Base-by-base conservation (phyloP, 192 early-diverging fungal species). In the Mortierella alpina region DNA sequence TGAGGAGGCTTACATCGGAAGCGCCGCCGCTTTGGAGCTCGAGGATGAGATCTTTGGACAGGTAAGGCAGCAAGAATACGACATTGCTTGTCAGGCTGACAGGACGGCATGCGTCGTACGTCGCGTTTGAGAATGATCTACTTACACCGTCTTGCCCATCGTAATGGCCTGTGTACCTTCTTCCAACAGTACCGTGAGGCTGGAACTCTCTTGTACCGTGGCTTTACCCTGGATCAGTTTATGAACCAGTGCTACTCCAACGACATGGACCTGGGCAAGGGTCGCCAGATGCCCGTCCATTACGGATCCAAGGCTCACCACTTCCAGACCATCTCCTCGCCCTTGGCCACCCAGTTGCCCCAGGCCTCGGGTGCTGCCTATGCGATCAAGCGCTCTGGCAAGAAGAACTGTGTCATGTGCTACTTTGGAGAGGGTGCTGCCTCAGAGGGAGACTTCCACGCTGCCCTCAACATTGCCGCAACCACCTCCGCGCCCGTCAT, bases 401-500 rank as follows among this genome's bases (percentile, higher is more conserved):
- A 88, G 65, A 91, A 94, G 63, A 93, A 91, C 64, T 94, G 93
- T 80, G 90, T 90, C 8, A 88, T 97, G 48, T 97, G 96, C 87
- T 99, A 93, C 84, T 99, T 99, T 91, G 98, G 98, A 47, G 98
- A 99, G 76, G 97, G 97, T 45, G 94, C 98, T 49, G 98, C 98
- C 39, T 93, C 91, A 50, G 98, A 99, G 82, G 98, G 98, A 50
- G 98, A 99, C 81, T 98, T 98, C 83, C 98, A 99, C 78, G 94
- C 97, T 9, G 98, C 94, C 2, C 84, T 99, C 65, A 99, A 99
- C 86, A 96, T 99, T 88, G 98, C 98, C 0, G 91, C 97, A 17
- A 98, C 97, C 5, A 90, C 94, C 58, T 92, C 91, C 60, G 90
- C 92, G 66, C 97, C 97, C 7, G 94, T 94, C 42, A 93, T 99